Evolutionary conservation across 2,329 filamentous ascomycete species (phyloP).

Genomic region (Fusarium algeriense): DNA sequence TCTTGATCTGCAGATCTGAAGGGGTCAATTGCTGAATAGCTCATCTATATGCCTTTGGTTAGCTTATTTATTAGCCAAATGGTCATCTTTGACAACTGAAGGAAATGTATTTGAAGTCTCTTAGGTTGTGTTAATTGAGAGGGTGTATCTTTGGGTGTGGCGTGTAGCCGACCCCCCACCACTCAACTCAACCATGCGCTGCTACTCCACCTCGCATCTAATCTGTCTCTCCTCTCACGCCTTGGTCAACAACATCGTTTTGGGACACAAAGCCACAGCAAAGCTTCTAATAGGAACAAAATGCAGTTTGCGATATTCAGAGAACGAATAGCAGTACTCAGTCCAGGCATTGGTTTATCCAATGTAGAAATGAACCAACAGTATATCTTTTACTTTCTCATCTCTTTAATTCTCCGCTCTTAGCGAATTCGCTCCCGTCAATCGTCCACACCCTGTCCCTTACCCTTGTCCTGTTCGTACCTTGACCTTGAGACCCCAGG

Average conservation of each 20-base stretch:
- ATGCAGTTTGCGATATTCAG: not conserved
- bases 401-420: conserved; percentile 37
- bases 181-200: conserved; percentile 15
- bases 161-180: conserved; percentile 17
- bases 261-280: not conserved
- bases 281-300: not conserved
- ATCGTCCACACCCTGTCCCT: conserved; percentile 33
- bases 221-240: conserved; percentile 28
- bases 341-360: conserved; percentile 15
- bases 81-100: not conserved
- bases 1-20: conserved; percentile 30
- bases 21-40: not conserved
- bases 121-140: conserved; percentile 9
- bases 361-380: not conserved
- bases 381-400: conserved; percentile 3
- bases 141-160: not conserved
- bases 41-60: not conserved
- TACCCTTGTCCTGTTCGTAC: not conserved
- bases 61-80: not conserved
- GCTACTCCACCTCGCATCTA: conserved; percentile 17
- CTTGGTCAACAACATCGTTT: conserved; percentile 17
- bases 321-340: not conserved
- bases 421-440: conserved; percentile 37
- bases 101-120: not conserved
- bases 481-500: conserved; percentile 29